A percentile compares a stretch with the other conserved stretches of the same genome.
Conservation (phyloP, 1,284 basidiomycete genomes). For the Mycena sp. region DNA sequence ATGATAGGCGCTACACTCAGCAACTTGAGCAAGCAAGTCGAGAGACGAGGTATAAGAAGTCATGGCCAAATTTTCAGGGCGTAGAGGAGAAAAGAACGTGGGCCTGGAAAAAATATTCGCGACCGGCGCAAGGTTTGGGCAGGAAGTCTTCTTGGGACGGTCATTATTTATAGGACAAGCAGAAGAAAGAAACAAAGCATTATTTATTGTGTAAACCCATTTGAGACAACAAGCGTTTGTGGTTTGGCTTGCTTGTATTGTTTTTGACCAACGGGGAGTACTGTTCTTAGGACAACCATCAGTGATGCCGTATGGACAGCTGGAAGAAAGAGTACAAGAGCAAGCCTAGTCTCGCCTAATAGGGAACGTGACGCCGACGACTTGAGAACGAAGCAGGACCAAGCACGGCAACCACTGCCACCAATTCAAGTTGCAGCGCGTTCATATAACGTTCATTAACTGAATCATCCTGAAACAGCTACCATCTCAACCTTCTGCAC, state of each 20-base stretch:
- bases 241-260: background rate
- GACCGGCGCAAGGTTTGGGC: constrained; percentile 42
- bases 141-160: constrained; percentile 27
- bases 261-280: background rate
- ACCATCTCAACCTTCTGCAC: too few species aligned
- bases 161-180: constrained; percentile 17
- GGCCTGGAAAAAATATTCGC: constrained; percentile 25
- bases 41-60: constrained; percentile 38
- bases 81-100: constrained; percentile 25
- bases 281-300: too few species aligned
- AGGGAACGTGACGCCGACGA: too few species aligned
- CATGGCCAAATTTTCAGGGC: constrained; percentile 15
- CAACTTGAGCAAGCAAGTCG: constrained; percentile 51
- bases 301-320: constrained; percentile 10
- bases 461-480: too few species aligned
- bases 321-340: background rate
- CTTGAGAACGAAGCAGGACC: too few species aligned
- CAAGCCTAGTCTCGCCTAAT: background rate
- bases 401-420: too few species aligned
- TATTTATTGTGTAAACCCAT: constrained; percentile 18
- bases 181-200: constrained; percentile 18
- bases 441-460: too few species aligned
- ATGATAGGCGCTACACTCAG: constrained; percentile 36
- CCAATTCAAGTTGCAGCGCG: too few species aligned
- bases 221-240: constrained; percentile 6